phyloP scores from a whole-genome alignment of 23 red algal genomes.

The Chondrus crispus region DNA sequence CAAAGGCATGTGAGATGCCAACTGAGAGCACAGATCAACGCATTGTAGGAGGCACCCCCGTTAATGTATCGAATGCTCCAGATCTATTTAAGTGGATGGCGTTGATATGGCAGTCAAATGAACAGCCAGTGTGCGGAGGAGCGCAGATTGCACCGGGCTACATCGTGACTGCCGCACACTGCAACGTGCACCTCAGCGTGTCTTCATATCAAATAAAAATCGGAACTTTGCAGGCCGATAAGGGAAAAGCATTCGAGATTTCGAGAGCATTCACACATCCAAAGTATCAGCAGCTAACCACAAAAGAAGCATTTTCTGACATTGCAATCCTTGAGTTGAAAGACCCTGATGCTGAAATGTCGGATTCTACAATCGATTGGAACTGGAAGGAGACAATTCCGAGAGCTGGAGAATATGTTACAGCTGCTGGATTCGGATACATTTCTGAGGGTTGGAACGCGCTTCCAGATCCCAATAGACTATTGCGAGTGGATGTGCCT shows the following conservation, averaged over 20 bases:
- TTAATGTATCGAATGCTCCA: constrained; percentile 1
- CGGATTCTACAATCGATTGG: background rate
- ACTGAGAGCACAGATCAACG: background rate
- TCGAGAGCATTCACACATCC: constrained; percentile 20
- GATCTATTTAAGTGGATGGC: constrained; percentile 41
- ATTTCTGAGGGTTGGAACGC: constrained; percentile 38
- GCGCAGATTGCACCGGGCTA: constrained; percentile 13
- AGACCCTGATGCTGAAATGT: background rate
- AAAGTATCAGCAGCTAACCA: background rate
- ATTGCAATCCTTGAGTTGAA: constrained; percentile 20
- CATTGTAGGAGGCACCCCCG: constrained; percentile 28
- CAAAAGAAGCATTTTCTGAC: constrained; percentile 40
- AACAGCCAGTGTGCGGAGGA: constrained; percentile 35
- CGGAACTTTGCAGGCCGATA: background rate
- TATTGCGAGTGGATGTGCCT: constrained; percentile 45
- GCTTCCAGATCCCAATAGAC: constrained; percentile 14
- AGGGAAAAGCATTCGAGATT: background rate
- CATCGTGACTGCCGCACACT: constrained; percentile 62
- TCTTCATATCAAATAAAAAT: background rate
- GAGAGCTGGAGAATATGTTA: constrained; percentile 7
- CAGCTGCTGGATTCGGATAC: constrained; percentile 41
- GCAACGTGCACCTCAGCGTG: constrained; percentile 6
- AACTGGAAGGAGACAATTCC: background rate
- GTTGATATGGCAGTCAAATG: constrained; percentile 32
- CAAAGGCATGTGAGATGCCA: background rate